Percentiles rank a stretch among this genome's conserved stretches.
Evolutionary conservation across 495 filamentous ascomycete species (phyloP).

Genomic region (Lepidopterella palustris): DNA sequence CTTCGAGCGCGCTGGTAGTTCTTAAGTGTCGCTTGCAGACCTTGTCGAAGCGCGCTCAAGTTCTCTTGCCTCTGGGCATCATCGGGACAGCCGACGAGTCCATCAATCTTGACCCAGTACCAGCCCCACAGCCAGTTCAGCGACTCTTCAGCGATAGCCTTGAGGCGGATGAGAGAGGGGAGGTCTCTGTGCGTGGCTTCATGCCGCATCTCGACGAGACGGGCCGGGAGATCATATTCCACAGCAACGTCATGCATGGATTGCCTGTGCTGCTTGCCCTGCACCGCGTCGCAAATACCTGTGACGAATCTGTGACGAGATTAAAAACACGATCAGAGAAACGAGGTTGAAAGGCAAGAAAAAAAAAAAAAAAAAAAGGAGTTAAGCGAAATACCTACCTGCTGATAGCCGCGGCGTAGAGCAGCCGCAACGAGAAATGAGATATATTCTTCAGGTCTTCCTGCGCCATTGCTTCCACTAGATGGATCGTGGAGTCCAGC

Average conservation of each 20-base stretch:
- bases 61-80: background rate
- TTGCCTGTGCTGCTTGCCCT: conserved; percentile 59
- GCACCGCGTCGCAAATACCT: conserved; percentile 55
- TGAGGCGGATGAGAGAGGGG: conserved; percentile 63
- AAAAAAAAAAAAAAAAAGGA: background rate
- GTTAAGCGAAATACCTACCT: conserved; percentile 8
- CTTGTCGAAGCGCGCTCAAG: conserved; percentile 4
- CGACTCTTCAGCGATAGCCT: conserved; percentile 57
- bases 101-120: conserved; percentile 62
- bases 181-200: conserved; percentile 84
- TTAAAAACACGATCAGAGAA: background rate
- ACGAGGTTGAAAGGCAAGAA: background rate
- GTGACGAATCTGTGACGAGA: conserved; percentile 68
- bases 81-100: background rate
- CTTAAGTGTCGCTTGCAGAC: conserved; percentile 22
- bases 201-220: conserved; percentile 85
- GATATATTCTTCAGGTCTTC: conserved; percentile 4
- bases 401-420: conserved; percentile 20
- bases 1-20: conserved; percentile 22
- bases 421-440: conserved; percentile 4
- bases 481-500: conserved; percentile 17
- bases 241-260: conserved; percentile 80
- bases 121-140: conserved; percentile 82
- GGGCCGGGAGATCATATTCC: conserved; percentile 67
- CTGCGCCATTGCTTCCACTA: conserved; percentile 18